Evolutionary conservation across 768 basidiomycete genomes (phyloP), one percentile per base, ranked within the genome.

Genomic region (Termitomyces sp.): DNA sequence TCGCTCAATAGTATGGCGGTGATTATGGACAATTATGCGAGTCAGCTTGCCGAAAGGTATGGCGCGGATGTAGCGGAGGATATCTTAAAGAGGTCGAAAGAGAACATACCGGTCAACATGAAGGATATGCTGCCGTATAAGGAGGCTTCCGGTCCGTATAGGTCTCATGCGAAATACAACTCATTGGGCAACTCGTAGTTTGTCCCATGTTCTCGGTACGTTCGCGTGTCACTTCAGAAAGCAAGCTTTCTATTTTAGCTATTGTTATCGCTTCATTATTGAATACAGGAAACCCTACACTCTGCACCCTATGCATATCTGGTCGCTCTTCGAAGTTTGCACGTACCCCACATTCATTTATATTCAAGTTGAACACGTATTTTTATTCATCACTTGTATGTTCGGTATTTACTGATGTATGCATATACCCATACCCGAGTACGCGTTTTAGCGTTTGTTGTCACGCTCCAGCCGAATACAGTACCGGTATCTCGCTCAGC

Each of bases 21-120:
- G 31, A 89, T 94, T 70, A 87, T 93, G 88, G 91, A 94, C 60
- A 86, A 85, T 60, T 93, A 91, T 70, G 89, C 89, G 10, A 86
- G 78, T 63, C 85, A 87, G 77, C 77, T 89, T 37, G 86, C 87
- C 2, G 86, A 86, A 63, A 84, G 86, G 66, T 89, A 88, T 65
- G 87, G 87, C 5, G 72, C 77, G 11, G 81, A 82, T 52, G 79
- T 87, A 34, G 86, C 87, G 14, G 74, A 77, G 34, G 82, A 85
- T 52, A 77, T 85, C 11, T 65, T 86, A 12, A 72, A 77, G 12
- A 80, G 81, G 52, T 85, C 86, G 3, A 78, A 79, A 38, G 79
- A 79, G 36, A 80, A 79, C 66, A 63, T 82, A 45, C 71, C 79
- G 15, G 57, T 71, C 14, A 32, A 59, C 5, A 69, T 68, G 68